Conservation (phyloP, 768 basidiomycete genomes). For the Russula lepida region DNA sequence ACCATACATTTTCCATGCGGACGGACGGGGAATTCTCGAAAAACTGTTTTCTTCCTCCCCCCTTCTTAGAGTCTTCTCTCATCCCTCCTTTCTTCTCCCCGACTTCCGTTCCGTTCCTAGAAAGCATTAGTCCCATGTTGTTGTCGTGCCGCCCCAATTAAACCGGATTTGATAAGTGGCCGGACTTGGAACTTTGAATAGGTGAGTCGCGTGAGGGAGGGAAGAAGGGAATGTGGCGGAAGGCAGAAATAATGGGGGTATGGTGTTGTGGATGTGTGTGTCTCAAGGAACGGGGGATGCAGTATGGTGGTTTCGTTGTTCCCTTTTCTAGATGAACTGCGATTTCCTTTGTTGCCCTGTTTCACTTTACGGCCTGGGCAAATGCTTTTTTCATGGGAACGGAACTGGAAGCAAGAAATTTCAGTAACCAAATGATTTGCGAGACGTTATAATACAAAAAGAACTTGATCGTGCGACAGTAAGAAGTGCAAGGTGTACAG, state of each 20-base stretch:
- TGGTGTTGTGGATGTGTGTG: background rate
- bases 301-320: background rate
- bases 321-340: background rate
- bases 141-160: background rate
- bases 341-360: background rate
- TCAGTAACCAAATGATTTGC: background rate
- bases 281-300: background rate
- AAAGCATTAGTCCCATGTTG: background rate
- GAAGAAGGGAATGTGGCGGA: background rate
- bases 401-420: background rate
- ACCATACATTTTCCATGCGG: conserved; percentile 14
- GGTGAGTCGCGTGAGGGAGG: background rate
- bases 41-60: background rate
- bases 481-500: conserved; percentile 2
- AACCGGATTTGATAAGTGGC: background rate
- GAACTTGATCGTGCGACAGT: conserved; percentile 6
- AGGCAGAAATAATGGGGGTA: background rate
- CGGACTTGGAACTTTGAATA: background rate
- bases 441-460: conserved; percentile 9
- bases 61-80: background rate
- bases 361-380: background rate
- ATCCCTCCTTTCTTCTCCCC: background rate
- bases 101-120: background rate
- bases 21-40: background rate
- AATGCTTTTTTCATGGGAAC: background rate